Conservation (phyloP, 208 protist species). For the Leishmania gerbilli region DNA sequence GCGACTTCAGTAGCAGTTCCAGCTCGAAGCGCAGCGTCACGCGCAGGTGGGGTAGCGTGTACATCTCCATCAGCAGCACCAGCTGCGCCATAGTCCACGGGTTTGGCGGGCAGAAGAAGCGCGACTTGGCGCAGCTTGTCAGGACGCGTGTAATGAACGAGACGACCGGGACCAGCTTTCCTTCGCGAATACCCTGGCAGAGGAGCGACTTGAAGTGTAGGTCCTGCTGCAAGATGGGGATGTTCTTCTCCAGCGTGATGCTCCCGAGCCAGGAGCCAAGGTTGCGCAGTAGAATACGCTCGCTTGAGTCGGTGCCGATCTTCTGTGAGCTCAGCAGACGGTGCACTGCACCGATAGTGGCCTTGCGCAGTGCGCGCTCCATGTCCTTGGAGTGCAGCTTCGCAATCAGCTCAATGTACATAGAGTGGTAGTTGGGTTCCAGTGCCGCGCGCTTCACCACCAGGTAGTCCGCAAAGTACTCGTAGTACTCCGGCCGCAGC, state of each 20-base stretch:
- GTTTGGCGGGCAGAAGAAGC: slow-evolving; percentile 97
- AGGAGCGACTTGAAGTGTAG: slow-evolving; percentile 96
- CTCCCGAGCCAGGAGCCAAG: slow-evolving; percentile 98
- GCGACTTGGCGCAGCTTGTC: slow-evolving; percentile 80
- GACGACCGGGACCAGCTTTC: slow-evolving; percentile 95
- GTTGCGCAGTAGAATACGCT: slow-evolving; percentile 97
- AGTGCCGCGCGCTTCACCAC: slow-evolving; percentile 98
- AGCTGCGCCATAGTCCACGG: slow-evolving; percentile 98
- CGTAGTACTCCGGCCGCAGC: slow-evolving; percentile 85
- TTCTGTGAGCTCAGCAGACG: slow-evolving; percentile 94
- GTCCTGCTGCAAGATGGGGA: slow-evolving; percentile 95
- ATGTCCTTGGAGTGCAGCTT: slow-evolving; percentile 84
- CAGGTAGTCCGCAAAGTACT: slow-evolving; percentile 97
- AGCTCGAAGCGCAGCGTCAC: slow-evolving; percentile 98
- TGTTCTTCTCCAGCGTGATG: slow-evolving; percentile 98
- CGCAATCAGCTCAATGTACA: slow-evolving; percentile 91
- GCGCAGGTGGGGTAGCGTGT: slow-evolving; percentile 94
- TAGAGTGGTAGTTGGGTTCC: slow-evolving; percentile 98
- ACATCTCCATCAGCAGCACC: slow-evolving; percentile 95
- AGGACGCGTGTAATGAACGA: slow-evolving; percentile 97
- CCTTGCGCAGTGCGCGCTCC: slow-evolving; percentile 75
- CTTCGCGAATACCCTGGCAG: slow-evolving; percentile 93
- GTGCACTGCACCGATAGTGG: slow-evolving; percentile 88
- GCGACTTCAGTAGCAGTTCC: slow-evolving; percentile 86
- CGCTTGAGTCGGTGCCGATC: slow-evolving; percentile 88